Base-by-base conservation (phyloP, 2,329 filamentous ascomycete species). In the Alternaria gansuensis region DNA sequence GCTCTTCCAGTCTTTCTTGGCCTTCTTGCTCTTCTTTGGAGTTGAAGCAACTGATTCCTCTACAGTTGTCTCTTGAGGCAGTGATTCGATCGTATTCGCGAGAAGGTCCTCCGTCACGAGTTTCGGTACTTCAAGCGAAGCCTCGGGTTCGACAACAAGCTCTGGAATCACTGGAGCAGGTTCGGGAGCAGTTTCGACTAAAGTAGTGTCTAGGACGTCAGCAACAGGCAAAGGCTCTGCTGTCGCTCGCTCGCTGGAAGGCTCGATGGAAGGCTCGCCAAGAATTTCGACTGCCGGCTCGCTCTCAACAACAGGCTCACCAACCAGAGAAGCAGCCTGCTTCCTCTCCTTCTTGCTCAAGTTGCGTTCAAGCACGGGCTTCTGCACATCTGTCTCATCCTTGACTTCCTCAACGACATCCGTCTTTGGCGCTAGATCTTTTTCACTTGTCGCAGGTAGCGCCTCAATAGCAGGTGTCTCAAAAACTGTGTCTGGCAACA, bases 271-370 rank as follows among this genome's bases (percentile, higher is more conserved):
- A 6, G 40, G 36, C 11, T 59, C 55, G 24, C 26, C 4, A 5
- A n/a, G 21, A 2, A 11, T 8, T 17, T 40, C 21, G 11, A 10
- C 21, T 10, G 21, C 13, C 2, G 39, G 13, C 39, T 28, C 26
- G 26, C 26, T 28, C 21, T 28, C 17, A 6, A n/a, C 34, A 26
- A 54, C 14, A 28, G 26, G 26, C 26, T 66, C 60, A 10, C 63
- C 60, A 26, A 64, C 56, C 39, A 48, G 33, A 17, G 51, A 41
- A 17, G 50, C 44, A 23, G 64, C 55, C 39, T 70, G 70, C 50
- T 71, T 75, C 61, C 70, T 73, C 37, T 75, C 72, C 37, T 75
- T 75, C 60, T 76, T 75, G 62, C 71, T 75, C n/a, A 74, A 62
- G 57, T 73, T 75, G 39, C 66, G 72, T 41, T 41, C 59, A n/a